Base-by-base conservation (phyloP, 2,329 filamentous ascomycete species). In the Geosmithia morbida region DNA sequence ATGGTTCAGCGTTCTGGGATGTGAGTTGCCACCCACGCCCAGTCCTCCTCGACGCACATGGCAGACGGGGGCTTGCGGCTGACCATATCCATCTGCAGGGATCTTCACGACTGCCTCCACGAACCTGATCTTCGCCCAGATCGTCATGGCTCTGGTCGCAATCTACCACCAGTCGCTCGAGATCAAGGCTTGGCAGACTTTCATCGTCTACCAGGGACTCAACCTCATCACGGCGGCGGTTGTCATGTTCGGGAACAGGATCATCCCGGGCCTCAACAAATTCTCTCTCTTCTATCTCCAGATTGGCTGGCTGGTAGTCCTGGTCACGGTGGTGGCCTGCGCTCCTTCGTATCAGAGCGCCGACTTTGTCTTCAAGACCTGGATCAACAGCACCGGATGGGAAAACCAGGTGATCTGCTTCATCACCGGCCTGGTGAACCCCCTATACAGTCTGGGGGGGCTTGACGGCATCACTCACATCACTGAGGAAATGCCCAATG, bases 301-400 rank as follows among this genome's bases (percentile, higher is more conserved):
- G 48, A 56, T 72, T 19, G 65, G 66, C 43, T 72, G 69, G 59
- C 59, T 73, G 40, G 61, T 66, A 7, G 66, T 70, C 11, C 62
- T 74, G 49, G 60, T 75, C 48, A 68, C 67, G 0, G 69, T 75
- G 6, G 65, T 65, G 3, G 67, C 70, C 3, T 65, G 62, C 42
- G 69, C 71, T 0, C 67, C 67, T 0, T 61, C 59, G 2, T 66
- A 74, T 48, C 68, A 68, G 17, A 55, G 60, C 45, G 57, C 62
- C 45, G 60, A 66, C n/a, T 74, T 74, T 48, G 72, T 75, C 18
- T 75, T 75, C 53, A 59, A 56, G 39, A 72, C 67, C 2, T 75
- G 69, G 63, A 66, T 71, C 47, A 74, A 74, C 53, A 68, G 71
- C 44, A 74, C 72, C 0, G 71, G 72, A 13, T 75, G 71, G 71